Evolutionary conservation across 2,329 filamentous ascomycete species (phyloP).

Genomic region (Dothistroma pini): DNA sequence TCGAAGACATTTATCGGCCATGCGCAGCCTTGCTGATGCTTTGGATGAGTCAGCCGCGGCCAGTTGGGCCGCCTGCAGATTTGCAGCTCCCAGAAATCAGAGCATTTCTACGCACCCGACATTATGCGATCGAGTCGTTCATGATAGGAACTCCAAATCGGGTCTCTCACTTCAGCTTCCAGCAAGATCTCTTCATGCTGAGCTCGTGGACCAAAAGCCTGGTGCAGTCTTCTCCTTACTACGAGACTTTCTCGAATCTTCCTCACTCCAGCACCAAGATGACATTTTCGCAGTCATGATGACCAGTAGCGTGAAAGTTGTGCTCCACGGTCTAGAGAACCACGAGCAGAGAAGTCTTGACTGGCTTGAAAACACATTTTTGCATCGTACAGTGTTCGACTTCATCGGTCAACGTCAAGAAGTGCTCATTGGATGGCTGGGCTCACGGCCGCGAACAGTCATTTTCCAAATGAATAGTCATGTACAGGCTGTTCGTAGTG

Average conservation of each 20-base stretch:
- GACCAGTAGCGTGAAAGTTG: too few species aligned
- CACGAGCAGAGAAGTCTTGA: too few species aligned
- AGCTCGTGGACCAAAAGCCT: background rate
- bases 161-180: background rate
- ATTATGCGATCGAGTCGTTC: background rate
- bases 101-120: background rate
- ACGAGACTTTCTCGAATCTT: too few species aligned
- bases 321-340: too few species aligned
- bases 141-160: background rate
- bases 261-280: too few species aligned
- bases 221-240: background rate
- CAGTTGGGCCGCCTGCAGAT: too few species aligned
- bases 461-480: background rate
- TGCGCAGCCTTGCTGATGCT: background rate
- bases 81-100: background rate
- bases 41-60: too few species aligned
- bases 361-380: background rate
- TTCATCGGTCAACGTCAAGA: background rate
- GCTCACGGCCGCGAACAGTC: background rate
- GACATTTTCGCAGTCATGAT: too few species aligned
- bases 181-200: background rate
- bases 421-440: background rate
- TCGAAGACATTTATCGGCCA: background rate
- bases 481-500: background rate
- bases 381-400: background rate